Evolutionary conservation across 2,329 filamentous ascomycete species (phyloP), one percentile per base, ranked within the genome.

Genomic region (Neonectria magnoliae): DNA sequence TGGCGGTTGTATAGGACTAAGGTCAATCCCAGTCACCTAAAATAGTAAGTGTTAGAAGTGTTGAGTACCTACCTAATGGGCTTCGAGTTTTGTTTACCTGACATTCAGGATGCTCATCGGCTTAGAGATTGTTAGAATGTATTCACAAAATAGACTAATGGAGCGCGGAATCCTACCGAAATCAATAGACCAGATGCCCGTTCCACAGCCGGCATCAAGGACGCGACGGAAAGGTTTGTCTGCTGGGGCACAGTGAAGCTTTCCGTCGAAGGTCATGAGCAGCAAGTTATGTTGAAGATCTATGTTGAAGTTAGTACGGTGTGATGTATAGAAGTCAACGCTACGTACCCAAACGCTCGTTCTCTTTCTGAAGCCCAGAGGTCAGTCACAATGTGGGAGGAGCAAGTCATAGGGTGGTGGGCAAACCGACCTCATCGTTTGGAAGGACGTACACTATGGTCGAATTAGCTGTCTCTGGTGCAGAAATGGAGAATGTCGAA

Each of bases 281-380:
- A 68, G 56, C 1, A 68, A 25, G n/a, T 68, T 55, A 60, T 68
- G 67, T 7, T 68, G 66, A 4, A 68, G 38, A 48, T 68, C 66
- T 68, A 14, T 0, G 8, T 29, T 16, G 2, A 5, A 4, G 8
- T 55, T 10, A 54, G 50, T 9, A 13, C 4, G 1, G 29, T 1
- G 48, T 10, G 5, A n/a, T 16, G 11, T 22, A 27, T 18, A 16
- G 29, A 29, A 2, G 2, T 7, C 1, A 11, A 1, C 3, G n/a
- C 6, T 6, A 1, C 1, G 1, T 66, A 66, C 66, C 66, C 45
- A 68, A 5, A 29, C 67, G 38, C 3, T 68, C 67, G 14, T 68
- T 68, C 22, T 68, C 67, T 2, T 48, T 27, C 66, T 53, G 29
- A 29, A 31, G 8, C 8, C 1, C 14, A 11, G n/a, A 22, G 2